Base-by-base conservation (phyloP, 2,329 filamentous ascomycete species). In the Sporothrix protearum region DNA sequence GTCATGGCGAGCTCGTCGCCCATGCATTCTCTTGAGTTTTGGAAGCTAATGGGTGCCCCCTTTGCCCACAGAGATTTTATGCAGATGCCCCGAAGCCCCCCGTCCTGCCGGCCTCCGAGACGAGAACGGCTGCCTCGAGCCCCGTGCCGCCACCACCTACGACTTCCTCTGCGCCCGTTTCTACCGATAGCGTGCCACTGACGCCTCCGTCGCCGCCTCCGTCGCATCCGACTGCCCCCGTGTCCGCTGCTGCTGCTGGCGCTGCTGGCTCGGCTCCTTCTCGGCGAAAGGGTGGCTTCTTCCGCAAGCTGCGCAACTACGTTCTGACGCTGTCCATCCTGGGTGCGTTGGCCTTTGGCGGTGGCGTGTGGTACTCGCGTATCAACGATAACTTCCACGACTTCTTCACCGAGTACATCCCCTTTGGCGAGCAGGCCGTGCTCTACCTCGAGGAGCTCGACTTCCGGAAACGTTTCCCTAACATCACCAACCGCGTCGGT, bases 321-420 rank as follows among this genome's bases (percentile, higher is more conserved):
- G 82, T 97, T 72, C 82, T 94, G 75, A 92, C 92, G 70, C 82
- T 97, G 66, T 83, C 94, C 74, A 82, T 97, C 59, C 87, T 97
- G 36, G 89, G 92, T 33, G 88, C 89, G 6, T 81, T 96, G 59
- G 90, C 91, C 51, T 99, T 97, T 77, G 92, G 88, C 71, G 94
- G 94, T 75, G 94, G 95, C 76, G 90, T 97, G 71, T 97, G 92
- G 85, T 96, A 97, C 81, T 95, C 96, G 71, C 89, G 97, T 75
- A 87, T 96, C 81, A 97, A 91, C 79, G 96, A 99, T 85, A 97
- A 93, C 83, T 99, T 98, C 87, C 95, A 99, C 83, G 96, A 99
- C 82, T 79, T 97, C 85, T 99, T 99, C 83, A 98, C 94, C 77
- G 94, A 97, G 83, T 99, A 95, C 81, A 83, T 99, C 22, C 96